phyloP scores from a whole-genome alignment of 2,329 filamentous ascomycete genomes.

The Phialocephala sp. region DNA sequence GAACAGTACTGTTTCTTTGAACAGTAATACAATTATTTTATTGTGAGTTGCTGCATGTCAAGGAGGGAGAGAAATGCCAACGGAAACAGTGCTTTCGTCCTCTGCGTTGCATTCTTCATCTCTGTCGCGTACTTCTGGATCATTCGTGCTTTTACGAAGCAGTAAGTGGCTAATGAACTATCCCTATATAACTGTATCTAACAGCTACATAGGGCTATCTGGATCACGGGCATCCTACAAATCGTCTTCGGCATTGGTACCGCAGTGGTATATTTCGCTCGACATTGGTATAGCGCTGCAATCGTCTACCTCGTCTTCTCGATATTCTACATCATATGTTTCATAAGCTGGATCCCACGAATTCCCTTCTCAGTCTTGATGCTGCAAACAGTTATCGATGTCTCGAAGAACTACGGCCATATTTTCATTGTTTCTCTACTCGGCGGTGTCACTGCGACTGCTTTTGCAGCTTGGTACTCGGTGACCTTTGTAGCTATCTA shows the following conservation, averaged over 20 bases:
- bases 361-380: slow-evolving; percentile 93
- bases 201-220: slow-evolving; percentile 66
- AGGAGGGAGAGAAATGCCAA: slow-evolving; percentile 5
- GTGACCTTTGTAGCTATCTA: slow-evolving; percentile 88
- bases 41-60: slow-evolving; percentile 53
- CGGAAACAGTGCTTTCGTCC: slow-evolving; percentile 62
- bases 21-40: slow-evolving; percentile 84
- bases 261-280: slow-evolving; percentile 82
- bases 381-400: slow-evolving; percentile 84
- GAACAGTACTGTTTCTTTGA: slow-evolving; percentile 64
- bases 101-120: slow-evolving; percentile 75
- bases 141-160: slow-evolving; percentile 80
- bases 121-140: slow-evolving; percentile 79
- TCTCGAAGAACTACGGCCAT: slow-evolving; percentile 83
- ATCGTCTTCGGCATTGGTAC: slow-evolving; percentile 84
- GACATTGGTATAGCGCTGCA: slow-evolving; percentile 79
- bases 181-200: background rate
- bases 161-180: slow-evolving; percentile 44
- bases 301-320: slow-evolving; percentile 87
- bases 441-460: slow-evolving; percentile 77
- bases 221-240: slow-evolving; percentile 89
- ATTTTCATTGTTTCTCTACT: slow-evolving; percentile 86
- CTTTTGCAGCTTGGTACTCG: slow-evolving; percentile 83
- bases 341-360: slow-evolving; percentile 85
- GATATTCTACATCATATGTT: slow-evolving; percentile 81